These are phyloP conservation scores for Ophiostoma tasmaniense DNA, from an alignment of 2,329 filamentous ascomycete genomes.

Conservation along the genomic window DNA sequence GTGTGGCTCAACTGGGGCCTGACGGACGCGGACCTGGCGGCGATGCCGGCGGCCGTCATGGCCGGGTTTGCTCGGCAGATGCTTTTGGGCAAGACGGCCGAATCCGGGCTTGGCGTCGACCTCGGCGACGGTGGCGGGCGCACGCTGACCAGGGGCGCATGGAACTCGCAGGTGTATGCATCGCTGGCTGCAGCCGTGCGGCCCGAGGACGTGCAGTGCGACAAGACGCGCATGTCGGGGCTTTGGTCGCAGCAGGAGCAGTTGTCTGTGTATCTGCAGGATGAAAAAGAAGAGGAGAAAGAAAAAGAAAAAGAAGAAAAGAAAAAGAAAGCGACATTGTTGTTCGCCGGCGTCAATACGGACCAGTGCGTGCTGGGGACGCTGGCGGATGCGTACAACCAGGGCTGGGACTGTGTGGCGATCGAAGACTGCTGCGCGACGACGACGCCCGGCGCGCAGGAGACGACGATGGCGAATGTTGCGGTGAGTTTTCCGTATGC, in stretches of 20 bases:
- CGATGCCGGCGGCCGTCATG: conserved; percentile 41
- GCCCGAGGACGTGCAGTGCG: conserved; percentile 38
- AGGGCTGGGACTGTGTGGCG: conserved; percentile 48
- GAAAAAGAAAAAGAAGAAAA: too few species aligned
- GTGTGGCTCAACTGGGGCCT: conserved; percentile 49
- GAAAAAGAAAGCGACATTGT: conserved; percentile 31
- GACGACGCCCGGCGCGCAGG: conserved; percentile 33
- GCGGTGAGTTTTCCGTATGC: conserved; percentile 26
- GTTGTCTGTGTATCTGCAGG: conserved; percentile 33
- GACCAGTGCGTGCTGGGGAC: conserved; percentile 53
- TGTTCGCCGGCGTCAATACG: conserved; percentile 53
- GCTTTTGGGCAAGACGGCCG: conserved; percentile 18
- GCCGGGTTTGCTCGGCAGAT: conserved; percentile 39
- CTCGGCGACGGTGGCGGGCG: conserved; percentile 36
- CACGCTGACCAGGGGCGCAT: conserved; percentile 43
- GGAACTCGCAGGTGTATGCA: conserved; percentile 46
- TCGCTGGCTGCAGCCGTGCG: conserved; percentile 34
- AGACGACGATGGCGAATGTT: conserved; percentile 30
- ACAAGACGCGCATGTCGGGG: conserved; percentile 52
- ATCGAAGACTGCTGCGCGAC: conserved; percentile 48
- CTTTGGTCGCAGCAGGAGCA: conserved; percentile 41
- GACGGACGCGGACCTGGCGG: conserved; percentile 39
- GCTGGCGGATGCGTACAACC: conserved; percentile 45
- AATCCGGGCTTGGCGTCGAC: conserved; percentile 38
- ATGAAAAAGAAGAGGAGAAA: too few species aligned